Percentiles rank a stretch among this genome's conserved stretches.
Conservation (phyloP, 1,284 basidiomycete species). For the Rhizoctonia solani region DNA sequence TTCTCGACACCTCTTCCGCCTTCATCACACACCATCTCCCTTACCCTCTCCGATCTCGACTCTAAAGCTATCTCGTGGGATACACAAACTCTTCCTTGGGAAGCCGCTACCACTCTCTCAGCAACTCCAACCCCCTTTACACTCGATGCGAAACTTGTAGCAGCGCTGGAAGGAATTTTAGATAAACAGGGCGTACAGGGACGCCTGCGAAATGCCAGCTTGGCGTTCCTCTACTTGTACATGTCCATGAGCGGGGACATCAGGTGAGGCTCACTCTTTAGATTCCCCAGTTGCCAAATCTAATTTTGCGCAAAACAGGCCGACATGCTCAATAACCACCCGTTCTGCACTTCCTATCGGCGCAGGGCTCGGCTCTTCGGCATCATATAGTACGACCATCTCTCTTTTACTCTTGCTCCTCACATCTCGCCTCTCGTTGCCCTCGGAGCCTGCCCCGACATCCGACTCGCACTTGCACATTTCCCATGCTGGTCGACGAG, state of each 20-base stretch:
- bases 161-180: conserved; percentile 60
- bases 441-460: conserved; percentile 53
- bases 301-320: conserved; percentile 48
- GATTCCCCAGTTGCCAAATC: background rate
- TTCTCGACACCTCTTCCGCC: conserved; percentile 63
- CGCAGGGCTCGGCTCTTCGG: conserved; percentile 97
- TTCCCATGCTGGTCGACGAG: conserved; percentile 66
- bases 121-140: conserved; percentile 66
- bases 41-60: conserved; percentile 81
- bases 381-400: conserved; percentile 89
- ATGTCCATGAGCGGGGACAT: conserved; percentile 63
- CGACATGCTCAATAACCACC: conserved; percentile 76
- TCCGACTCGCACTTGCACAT: conserved; percentile 61
- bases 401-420: conserved; percentile 82
- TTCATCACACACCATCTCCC: conserved; percentile 65
- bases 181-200: conserved; percentile 38
- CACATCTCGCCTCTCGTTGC: conserved; percentile 61
- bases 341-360: conserved; percentile 97
- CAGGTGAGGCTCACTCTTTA: conserved; percentile 37
- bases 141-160: conserved; percentile 71
- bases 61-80: conserved; percentile 81
- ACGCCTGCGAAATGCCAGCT: conserved; percentile 52
- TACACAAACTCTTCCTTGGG: conserved; percentile 85
- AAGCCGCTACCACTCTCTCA: conserved; percentile 55
- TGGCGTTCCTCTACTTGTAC: conserved; percentile 94